These are phyloP conservation scores for Persicaria maculosa DNA, from an alignment of 148 eudicot species.

Conservation along the genomic window DNA sequence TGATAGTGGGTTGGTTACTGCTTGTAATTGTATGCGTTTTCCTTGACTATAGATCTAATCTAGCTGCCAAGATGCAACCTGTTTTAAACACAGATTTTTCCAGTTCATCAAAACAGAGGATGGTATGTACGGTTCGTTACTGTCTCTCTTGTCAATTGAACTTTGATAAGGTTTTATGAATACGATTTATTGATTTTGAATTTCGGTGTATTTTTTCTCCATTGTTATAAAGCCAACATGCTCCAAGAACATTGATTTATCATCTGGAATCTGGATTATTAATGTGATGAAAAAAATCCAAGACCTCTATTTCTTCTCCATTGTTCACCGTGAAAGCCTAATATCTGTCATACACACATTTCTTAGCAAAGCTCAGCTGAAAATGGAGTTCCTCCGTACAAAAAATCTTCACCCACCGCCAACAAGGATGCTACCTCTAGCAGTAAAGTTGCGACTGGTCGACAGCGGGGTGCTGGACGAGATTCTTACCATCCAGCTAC, in stretches of 20 bases:
- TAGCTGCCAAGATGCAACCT: neutral
- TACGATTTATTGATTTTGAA: no score
- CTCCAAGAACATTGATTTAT: no score
- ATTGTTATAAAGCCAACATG: no score
- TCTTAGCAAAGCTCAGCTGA: neutral
- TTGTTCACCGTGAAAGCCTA: no score
- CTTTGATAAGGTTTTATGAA: no score
- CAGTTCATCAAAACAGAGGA: neutral
- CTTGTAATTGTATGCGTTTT: neutral
- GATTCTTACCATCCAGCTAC: conserved; percentile 48
- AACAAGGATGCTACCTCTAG: conserved; percentile 27
- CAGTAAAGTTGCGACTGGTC: conserved; percentile 35
- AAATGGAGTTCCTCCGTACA: neutral
- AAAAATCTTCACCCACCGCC: conserved; percentile 17
- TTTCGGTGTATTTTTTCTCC: no score
- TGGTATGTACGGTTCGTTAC: neutral
- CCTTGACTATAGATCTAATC: neutral
- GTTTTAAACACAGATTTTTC: neutral
- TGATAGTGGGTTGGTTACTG: neutral
- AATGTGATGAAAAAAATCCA: no score
- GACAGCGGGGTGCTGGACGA: conserved; percentile 39
- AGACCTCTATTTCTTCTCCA: no score
- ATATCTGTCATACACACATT: neutral
- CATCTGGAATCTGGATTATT: no score
- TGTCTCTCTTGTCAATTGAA: neutral